Evolutionary conservation across 345 rosid species (phyloP), one percentile per base, ranked within the genome.

Genomic region (Citrus sp.): DNA sequence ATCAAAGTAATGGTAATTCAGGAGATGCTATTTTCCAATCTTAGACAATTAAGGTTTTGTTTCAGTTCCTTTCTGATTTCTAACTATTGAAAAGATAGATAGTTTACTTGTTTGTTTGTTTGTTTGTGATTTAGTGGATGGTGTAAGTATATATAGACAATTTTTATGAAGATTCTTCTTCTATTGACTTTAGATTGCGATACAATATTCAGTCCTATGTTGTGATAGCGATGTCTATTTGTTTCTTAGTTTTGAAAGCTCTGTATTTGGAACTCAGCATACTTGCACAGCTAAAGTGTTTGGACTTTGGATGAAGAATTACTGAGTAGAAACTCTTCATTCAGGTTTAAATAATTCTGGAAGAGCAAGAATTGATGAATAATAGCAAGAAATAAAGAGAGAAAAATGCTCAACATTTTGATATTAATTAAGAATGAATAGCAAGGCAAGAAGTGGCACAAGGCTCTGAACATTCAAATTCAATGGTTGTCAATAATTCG

Each of bases 1-100:
- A 75, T 73, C 80, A 51, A 32, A 74, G 72, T 32, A 67, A 72
- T 46, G 59, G 77, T 65, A 77, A 72, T 28, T 67, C 80, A 22
- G 70, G 60, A 78, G 71, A 75, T 13, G 55, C 67, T 24, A 66
- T 54, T 63, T 25, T 83, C 30, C 63, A 61, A 27, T 34, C 51
- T 49, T 61, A 72, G 79, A 56, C 27, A 63, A 38, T 19, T 27
- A 67, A 4, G n/a, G 14, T 38, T 21, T 40, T 73, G 60, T 49
- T 61, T 12, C 24, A 49, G 49, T 56, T 49, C 7, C 10, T 70
- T 55, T 42, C 9, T 14, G 60, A 16, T 55, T 27, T 38, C 40
- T 19, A 38, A 34, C 74, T 51, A 13, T 49, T 51, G 63, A 37
- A 35, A 67, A 70, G 37, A 69, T 65, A 56, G 56, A 19, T 37